Evolutionary conservation across 2,329 filamentous ascomycete species (phyloP).

Genomic region (Samsoniella hepiali): DNA sequence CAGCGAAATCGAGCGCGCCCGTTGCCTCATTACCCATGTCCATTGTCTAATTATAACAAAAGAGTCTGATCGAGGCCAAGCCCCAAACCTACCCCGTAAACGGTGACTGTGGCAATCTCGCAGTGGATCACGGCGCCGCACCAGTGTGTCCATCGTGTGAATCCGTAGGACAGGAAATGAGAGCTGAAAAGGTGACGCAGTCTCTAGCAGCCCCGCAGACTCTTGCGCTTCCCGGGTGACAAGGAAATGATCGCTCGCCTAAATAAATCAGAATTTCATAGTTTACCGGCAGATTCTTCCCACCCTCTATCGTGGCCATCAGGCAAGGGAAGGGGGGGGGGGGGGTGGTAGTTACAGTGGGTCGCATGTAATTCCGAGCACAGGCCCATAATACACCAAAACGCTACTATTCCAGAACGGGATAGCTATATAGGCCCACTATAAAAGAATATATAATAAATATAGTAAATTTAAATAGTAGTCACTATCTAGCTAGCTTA

Average conservation of each 20-base stretch:
- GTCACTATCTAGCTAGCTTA: too few relatives aligned
- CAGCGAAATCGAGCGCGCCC: not conserved
- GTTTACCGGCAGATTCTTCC: too few relatives aligned
- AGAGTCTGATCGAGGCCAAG: not conserved
- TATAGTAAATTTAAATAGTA: too few relatives aligned
- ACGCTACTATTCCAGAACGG: too few relatives aligned
- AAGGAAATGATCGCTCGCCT: not conserved
- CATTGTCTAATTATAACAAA: not conserved
- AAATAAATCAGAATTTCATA: too few relatives aligned
- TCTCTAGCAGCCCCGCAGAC: not conserved
- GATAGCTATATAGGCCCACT: too few relatives aligned
- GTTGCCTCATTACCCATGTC: not conserved
- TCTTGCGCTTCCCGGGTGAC: not conserved
- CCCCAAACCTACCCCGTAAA: slow-evolving; percentile 7
- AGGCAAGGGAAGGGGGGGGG: too few relatives aligned
- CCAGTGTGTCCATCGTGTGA: not conserved
- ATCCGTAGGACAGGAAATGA: slow-evolving; percentile 1
- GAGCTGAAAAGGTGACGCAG: slow-evolving; percentile 8
- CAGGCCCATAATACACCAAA: too few relatives aligned
- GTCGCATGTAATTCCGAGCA: too few relatives aligned
- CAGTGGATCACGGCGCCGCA: slow-evolving; percentile 2
- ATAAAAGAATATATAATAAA: too few relatives aligned
- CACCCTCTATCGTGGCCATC: too few relatives aligned
- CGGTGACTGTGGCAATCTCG: slow-evolving; percentile 1
- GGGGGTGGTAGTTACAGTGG: too few relatives aligned